These are phyloP conservation scores for Agrocybe chaxingu DNA, from an alignment of 768 basidiomycete species.

Conservation along the genomic window DNA sequence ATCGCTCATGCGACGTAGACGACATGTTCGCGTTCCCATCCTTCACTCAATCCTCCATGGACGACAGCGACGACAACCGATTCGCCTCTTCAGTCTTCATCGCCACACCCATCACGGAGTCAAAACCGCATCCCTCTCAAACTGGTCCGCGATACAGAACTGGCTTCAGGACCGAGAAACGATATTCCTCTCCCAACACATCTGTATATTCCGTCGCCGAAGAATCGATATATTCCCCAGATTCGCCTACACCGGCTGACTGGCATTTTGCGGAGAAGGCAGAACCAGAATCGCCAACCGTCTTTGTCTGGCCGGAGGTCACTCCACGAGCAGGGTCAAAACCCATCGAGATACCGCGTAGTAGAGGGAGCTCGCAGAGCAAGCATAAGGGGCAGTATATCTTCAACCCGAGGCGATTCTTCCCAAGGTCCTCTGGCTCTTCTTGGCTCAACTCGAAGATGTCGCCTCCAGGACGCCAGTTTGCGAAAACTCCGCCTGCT, in stretches of 20 bases:
- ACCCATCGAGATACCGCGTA: slow-evolving; percentile 13
- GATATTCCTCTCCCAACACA: slow-evolving; percentile 23
- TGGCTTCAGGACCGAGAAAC: slow-evolving; percentile 18
- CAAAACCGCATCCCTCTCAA: slow-evolving; percentile 15
- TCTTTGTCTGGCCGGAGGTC: slow-evolving; percentile 6
- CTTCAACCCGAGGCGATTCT: slow-evolving; percentile 22
- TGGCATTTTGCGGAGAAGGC: neutral
- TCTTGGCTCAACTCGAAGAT: slow-evolving; percentile 22
- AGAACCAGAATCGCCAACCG: slow-evolving; percentile 12
- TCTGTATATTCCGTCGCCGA: slow-evolving; percentile 22
- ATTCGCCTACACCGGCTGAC: slow-evolving; percentile 6
- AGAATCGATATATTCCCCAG: slow-evolving; percentile 6
- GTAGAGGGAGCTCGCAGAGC: slow-evolving; percentile 5
- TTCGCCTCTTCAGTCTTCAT: slow-evolving; percentile 21
- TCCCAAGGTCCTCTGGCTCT: slow-evolving; percentile 22
- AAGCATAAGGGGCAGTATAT: slow-evolving; percentile 14
- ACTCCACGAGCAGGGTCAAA: slow-evolving; percentile 8
- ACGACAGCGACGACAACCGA: slow-evolving; percentile 18
- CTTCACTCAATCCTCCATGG: slow-evolving; percentile 7
- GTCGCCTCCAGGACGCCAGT: slow-evolving; percentile 3
- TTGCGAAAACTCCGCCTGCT: slow-evolving; percentile 1
- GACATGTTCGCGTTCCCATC: slow-evolving; percentile 7
- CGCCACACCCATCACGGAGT: slow-evolving; percentile 18
- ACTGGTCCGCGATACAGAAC: slow-evolving; percentile 12
- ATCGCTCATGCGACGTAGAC: slow-evolving; percentile 12